These are phyloP conservation scores for Ogataea methylovora DNA, from an alignment of 805 yeast genomes.

Conservation along the genomic window DNA sequence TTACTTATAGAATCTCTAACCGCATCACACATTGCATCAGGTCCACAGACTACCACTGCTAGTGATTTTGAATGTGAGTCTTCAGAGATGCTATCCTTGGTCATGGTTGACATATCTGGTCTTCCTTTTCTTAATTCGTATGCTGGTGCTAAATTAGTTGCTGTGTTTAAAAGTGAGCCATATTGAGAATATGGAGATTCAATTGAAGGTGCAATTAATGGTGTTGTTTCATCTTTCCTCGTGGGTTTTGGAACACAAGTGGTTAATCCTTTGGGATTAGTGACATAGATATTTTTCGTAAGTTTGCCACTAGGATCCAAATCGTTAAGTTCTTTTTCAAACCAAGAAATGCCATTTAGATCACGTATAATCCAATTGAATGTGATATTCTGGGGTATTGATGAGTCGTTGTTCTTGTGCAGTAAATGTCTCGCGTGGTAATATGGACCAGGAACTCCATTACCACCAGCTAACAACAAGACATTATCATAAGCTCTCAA, in stretches of 20 bases:
- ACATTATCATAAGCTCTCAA: conserved; percentile 34
- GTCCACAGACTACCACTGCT: conserved; percentile 51
- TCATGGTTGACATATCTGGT: conserved; percentile 33
- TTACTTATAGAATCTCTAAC: conserved; percentile 35
- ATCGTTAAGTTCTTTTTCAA: conserved; percentile 27
- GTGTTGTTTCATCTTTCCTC: no score
- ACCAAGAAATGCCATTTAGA: conserved; percentile 33
- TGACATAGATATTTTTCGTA: conserved; percentile 14
- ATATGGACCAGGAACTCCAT: conserved; percentile 49
- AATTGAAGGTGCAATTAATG: no score
- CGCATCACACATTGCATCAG: conserved; percentile 44
- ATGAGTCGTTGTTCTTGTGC: conserved; percentile 4
- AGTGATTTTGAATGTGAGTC: conserved; percentile 22
- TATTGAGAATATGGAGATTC: no score
- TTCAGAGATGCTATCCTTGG: conserved; percentile 17
- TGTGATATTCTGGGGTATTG: conserved; percentile 17
- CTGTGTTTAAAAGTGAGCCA: no score
- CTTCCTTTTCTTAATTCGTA: conserved; percentile 36
- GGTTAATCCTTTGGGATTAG: no score
- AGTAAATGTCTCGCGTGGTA: conserved; percentile 31
- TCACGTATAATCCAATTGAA: conserved; percentile 42
- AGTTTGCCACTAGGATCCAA: conserved; percentile 8
- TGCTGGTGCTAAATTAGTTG: not conserved
- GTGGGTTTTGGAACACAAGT: no score
- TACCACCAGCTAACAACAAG: conserved; percentile 47